These are phyloP conservation scores for Phoma sp. DNA, from an alignment of 2,329 filamentous ascomycete genomes.

Conservation along the genomic window DNA sequence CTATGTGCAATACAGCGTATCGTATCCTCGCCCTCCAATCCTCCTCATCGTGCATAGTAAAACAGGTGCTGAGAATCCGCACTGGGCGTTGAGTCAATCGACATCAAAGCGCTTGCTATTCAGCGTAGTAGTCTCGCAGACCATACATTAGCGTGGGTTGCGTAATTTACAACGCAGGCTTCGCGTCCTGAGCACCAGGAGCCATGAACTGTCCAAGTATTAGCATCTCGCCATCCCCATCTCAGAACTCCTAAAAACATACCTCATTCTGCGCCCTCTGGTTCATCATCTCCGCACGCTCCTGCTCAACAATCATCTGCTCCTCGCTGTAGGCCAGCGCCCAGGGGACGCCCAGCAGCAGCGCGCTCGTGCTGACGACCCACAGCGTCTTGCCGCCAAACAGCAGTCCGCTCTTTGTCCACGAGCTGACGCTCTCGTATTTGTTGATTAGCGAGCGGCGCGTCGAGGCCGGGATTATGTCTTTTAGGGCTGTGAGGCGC, in stretches of 20 bases:
- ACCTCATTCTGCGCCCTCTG: conserved; percentile 82
- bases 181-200: conserved; percentile 40
- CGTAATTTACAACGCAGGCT: conserved; percentile 45
- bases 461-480: conserved; percentile 82
- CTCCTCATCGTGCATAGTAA: conserved; percentile 25
- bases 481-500: conserved; percentile 73
- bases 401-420: conserved; percentile 66
- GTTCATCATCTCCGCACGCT: conserved; percentile 95
- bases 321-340: conserved; percentile 93
- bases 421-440: conserved; percentile 60
- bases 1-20: conserved; percentile 23
- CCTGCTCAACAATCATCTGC: conserved; percentile 96
- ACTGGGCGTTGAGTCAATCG: background rate
- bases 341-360: conserved; percentile 91
- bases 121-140: background rate
- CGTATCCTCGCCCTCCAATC: conserved; percentile 5
- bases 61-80: conserved; percentile 29
- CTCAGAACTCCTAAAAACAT: conserved; percentile 9
- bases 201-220: conserved; percentile 40
- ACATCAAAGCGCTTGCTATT: background rate
- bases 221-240: conserved; percentile 13
- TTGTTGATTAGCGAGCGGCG: conserved; percentile 59
- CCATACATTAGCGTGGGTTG: background rate
- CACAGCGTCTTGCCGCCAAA: conserved; percentile 88
- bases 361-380: conserved; percentile 86